Evolutionary conservation across 768 basidiomycete species (phyloP).

Genomic region (Hygrocybe coccinea): DNA sequence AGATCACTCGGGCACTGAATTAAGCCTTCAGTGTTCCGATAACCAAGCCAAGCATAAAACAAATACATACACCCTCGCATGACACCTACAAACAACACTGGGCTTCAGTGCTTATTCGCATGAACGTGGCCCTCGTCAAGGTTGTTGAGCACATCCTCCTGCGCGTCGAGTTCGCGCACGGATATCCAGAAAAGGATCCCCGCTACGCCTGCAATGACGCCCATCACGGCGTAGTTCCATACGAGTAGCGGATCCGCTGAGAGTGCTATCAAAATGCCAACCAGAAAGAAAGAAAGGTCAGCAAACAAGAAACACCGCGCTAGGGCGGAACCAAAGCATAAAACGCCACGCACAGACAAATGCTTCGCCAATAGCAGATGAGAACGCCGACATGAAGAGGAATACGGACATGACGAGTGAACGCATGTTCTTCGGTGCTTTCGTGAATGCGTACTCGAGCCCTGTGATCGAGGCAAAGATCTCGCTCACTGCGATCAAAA

Average conservation of each 20-base stretch:
- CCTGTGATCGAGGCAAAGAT: constrained; percentile 79
- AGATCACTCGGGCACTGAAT: too few relatives aligned
- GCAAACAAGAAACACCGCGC: constrained; percentile 26
- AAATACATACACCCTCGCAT: too few relatives aligned
- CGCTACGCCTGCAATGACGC: constrained; percentile 45
- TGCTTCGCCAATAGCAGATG: constrained; percentile 63
- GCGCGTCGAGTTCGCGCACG: constrained; percentile 51
- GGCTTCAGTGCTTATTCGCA: neutral
- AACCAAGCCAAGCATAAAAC: too few relatives aligned
- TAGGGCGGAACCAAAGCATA: neutral
- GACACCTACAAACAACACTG: too few relatives aligned
- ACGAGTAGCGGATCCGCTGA: constrained; percentile 68
- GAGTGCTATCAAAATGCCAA: constrained; percentile 39
- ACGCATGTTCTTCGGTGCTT: constrained; percentile 86
- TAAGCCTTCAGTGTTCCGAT: too few relatives aligned
- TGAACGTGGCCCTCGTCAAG: constrained; percentile 36
- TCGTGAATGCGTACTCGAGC: constrained; percentile 84
- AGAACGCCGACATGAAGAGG: constrained; percentile 54
- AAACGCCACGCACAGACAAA: constrained; percentile 54
- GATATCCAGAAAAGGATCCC: constrained; percentile 54
- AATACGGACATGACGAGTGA: constrained; percentile 76
- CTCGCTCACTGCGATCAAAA: constrained; percentile 65
- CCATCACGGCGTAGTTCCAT: constrained; percentile 69
- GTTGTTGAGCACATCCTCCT: constrained; percentile 62
- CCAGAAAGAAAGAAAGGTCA: neutral